A percentile compares a stretch with the other conserved stretches of the same genome.
phyloP scores from a whole-genome alignment of 2,329 filamentous ascomycete genomes.

The Fusarium anthophilum region DNA sequence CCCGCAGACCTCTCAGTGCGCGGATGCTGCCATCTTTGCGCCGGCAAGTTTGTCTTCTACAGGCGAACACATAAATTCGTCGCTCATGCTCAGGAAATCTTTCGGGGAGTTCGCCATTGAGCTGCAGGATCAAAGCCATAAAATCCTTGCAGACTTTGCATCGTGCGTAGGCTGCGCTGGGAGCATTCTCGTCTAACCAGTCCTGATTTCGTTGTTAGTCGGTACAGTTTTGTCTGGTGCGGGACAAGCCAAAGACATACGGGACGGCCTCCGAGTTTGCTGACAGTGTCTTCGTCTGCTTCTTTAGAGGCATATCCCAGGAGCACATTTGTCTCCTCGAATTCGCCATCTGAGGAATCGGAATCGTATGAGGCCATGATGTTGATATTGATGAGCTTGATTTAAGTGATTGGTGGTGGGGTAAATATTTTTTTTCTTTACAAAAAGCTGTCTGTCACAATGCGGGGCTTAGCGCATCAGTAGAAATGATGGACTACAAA shows the following conservation, averaged over 20 bases:
- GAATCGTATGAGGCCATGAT: slow-evolving; percentile 84
- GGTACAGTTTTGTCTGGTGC: not conserved
- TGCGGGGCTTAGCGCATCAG: slow-evolving; percentile 46
- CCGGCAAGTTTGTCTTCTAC: slow-evolving; percentile 79
- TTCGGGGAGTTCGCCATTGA: slow-evolving; percentile 90
- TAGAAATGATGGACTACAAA: slow-evolving; percentile 8
- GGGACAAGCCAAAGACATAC: slow-evolving; percentile 63
- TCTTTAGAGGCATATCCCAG: slow-evolving; percentile 90
- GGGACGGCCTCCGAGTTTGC: slow-evolving; percentile 85
- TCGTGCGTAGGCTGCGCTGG: slow-evolving; percentile 79
- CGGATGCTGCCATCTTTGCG: slow-evolving; percentile 85
- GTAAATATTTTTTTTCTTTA: slow-evolving; percentile 52
- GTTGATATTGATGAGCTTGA: slow-evolving; percentile 24
- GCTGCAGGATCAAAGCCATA: slow-evolving; percentile 86
- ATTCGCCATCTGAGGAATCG: slow-evolving; percentile 79
- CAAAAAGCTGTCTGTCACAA: slow-evolving; percentile 33
- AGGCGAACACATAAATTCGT: slow-evolving; percentile 87
- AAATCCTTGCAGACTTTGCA: slow-evolving; percentile 88
- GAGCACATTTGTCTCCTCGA: slow-evolving; percentile 85
- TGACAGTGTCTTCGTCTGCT: slow-evolving; percentile 81
- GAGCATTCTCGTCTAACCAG: slow-evolving; percentile 80
- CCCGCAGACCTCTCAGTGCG: slow-evolving; percentile 73
- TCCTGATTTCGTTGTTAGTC: slow-evolving; percentile 61
- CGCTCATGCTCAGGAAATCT: slow-evolving; percentile 88
- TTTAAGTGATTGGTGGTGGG: slow-evolving; percentile 48